Percentiles rank a stretch among this genome's conserved stretches.
These are phyloP conservation scores for Amylocystis lapponica DNA, from an alignment of 768 basidiomycete species.

Conservation along the genomic window DNA sequence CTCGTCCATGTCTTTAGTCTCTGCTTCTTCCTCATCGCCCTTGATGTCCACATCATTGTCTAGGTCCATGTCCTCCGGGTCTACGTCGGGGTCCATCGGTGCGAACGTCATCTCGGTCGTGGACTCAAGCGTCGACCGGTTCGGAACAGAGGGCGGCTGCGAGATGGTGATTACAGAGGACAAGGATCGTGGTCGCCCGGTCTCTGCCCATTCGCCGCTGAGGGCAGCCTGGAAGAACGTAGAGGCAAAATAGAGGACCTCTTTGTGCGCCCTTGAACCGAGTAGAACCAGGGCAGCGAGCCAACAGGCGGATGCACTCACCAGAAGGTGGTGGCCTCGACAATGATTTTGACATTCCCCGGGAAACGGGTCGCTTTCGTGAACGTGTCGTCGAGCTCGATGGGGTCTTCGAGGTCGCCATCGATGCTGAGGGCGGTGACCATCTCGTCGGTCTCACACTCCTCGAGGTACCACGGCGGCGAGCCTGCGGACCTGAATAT, in stretches of 20 bases:
- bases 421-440: slow-evolving; percentile 65
- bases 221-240: slow-evolving; percentile 91
- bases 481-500: slow-evolving; percentile 79
- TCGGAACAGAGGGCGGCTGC: slow-evolving; percentile 57
- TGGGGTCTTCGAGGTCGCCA: slow-evolving; percentile 55
- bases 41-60: slow-evolving; percentile 31
- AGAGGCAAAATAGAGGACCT: slow-evolving; percentile 88
- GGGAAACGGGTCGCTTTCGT: slow-evolving; percentile 61
- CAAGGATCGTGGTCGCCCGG: slow-evolving; percentile 68
- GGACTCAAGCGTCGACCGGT: slow-evolving; percentile 34
- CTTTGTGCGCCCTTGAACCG: slow-evolving; percentile 77
- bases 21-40: slow-evolving; percentile 25
- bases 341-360: slow-evolving; percentile 87
- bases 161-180: slow-evolving; percentile 83
- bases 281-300: background rate
- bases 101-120: slow-evolving; percentile 56
- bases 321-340: slow-evolving; percentile 89
- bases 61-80: slow-evolving; percentile 40
- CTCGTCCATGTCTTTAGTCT: slow-evolving; percentile 14
- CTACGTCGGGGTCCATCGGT: slow-evolving; percentile 45
- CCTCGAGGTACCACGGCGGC: slow-evolving; percentile 76
- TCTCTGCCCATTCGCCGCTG: slow-evolving; percentile 91
- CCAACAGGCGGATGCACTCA: slow-evolving; percentile 32
- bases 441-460: slow-evolving; percentile 61
- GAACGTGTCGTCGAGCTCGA: slow-evolving; percentile 81